phyloP scores from a whole-genome alignment of 192 early-diverging fungal species.

The Coemansia reversa region DNA sequence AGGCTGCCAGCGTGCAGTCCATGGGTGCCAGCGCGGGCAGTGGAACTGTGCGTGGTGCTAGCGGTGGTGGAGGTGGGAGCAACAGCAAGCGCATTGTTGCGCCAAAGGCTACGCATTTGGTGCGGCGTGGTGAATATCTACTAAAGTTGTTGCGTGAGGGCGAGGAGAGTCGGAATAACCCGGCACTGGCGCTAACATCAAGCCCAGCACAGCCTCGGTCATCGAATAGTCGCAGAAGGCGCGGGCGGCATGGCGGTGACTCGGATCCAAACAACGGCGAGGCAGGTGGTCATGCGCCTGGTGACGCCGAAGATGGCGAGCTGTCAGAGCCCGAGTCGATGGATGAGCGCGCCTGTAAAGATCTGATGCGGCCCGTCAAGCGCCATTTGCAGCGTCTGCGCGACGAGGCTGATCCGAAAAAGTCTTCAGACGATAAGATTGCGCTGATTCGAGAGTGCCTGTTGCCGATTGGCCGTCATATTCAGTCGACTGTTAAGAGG shows the following conservation, averaged over 20 bases:
- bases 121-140: constrained; percentile 86
- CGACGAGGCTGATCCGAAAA: constrained; percentile 54
- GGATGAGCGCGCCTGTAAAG: constrained; percentile 67
- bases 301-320: constrained; percentile 37
- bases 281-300: constrained; percentile 15
- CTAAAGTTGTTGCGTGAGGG: constrained; percentile 79
- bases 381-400: constrained; percentile 58
- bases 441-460: constrained; percentile 59
- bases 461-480: constrained; percentile 57
- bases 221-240: constrained; percentile 29
- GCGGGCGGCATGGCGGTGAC: constrained; percentile 32
- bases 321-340: constrained; percentile 52
- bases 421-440: constrained; percentile 55
- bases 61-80: constrained; percentile 14
- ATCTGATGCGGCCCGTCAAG: constrained; percentile 66
- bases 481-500: constrained; percentile 47
- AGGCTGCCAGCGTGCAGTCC: constrained; percentile 44
- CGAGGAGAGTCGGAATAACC: constrained; percentile 51
- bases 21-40: constrained; percentile 22
- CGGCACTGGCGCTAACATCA: constrained; percentile 17
- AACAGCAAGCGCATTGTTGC: constrained; percentile 53
- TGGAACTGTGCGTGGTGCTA: constrained; percentile 5
- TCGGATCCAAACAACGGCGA: constrained; percentile 33
- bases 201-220: constrained; percentile 6
- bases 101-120: constrained; percentile 84